These are phyloP conservation scores for Halenospora varia DNA, from an alignment of 495 filamentous ascomycete species.

Conservation along the genomic window DNA sequence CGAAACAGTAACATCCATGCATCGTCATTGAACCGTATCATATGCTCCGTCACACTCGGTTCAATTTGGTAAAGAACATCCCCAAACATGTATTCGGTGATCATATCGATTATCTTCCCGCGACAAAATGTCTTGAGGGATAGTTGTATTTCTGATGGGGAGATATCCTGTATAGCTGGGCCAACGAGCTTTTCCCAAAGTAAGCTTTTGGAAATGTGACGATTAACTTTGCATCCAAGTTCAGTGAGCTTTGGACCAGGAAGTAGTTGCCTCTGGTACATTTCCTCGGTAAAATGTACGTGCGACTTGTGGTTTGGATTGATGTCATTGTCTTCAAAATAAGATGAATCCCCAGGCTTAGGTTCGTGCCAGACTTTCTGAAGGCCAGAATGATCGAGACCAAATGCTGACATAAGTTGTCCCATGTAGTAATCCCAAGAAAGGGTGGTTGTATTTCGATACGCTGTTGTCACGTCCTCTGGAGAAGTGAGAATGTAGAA, in stretches of 20 bases:
- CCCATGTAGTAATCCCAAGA: background rate
- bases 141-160: background rate
- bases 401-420: background rate
- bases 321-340: background rate
- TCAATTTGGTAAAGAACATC: too few species aligned
- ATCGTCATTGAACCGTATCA: too few species aligned
- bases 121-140: too few species aligned
- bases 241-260: background rate
- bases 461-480: background rate
- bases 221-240: background rate
- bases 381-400: background rate
- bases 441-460: background rate
- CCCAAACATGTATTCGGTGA: too few species aligned
- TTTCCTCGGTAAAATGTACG: background rate
- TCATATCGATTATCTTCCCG: too few species aligned
- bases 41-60: too few species aligned
- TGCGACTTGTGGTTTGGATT: background rate
- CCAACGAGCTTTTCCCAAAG: background rate
- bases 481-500: background rate
- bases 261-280: background rate
- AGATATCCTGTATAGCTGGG: background rate
- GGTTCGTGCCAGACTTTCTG: background rate
- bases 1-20: too few species aligned
- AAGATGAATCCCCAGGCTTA: too few species aligned
- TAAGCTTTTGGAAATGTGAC: background rate